phyloP scores from a whole-genome alignment of 2,329 filamentous ascomycete species.

The Aureobasidium musti region DNA sequence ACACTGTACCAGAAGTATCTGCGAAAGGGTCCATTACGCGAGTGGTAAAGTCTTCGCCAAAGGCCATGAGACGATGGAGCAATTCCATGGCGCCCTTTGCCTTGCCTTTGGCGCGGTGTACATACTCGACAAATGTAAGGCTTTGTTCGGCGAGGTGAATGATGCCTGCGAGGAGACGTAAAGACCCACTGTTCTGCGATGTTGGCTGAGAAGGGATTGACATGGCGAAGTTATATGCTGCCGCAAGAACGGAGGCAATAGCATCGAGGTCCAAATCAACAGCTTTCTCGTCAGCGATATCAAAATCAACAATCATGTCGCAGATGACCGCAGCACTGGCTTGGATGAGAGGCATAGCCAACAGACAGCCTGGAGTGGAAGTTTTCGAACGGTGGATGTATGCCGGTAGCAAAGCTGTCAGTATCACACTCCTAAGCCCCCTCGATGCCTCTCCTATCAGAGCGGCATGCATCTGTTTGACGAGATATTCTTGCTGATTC shows the following conservation, averaged over 20 bases:
- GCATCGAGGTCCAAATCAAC: constrained; percentile 37
- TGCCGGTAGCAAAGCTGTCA: constrained; percentile 58
- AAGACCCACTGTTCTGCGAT: not conserved
- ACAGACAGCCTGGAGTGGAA: constrained; percentile 53
- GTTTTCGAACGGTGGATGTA: constrained; percentile 56
- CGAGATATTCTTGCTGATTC: constrained; percentile 58
- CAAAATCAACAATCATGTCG: constrained; percentile 50
- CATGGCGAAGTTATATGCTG: not conserved
- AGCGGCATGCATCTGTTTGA: constrained; percentile 55
- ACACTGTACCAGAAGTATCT: not conserved
- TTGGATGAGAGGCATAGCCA: constrained; percentile 56
- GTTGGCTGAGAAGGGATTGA: not conserved
- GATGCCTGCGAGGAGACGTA: not conserved
- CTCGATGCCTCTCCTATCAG: constrained; percentile 43
- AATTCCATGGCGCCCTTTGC: not conserved
- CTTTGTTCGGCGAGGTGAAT: not conserved
- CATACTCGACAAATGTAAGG: constrained; percentile 17
- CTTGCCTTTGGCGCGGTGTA: not conserved
- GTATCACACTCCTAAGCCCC: constrained; percentile 52
- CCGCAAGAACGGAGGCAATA: not conserved
- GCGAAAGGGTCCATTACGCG: not conserved
- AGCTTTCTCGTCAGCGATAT: constrained; percentile 46
- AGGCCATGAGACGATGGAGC: not conserved
- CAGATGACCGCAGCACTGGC: constrained; percentile 49
- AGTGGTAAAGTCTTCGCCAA: not conserved